Evolutionary conservation across 148 eudicot genomes (phyloP), one percentile per base, ranked within the genome.

Genomic region (Nyssa sinensis): DNA sequence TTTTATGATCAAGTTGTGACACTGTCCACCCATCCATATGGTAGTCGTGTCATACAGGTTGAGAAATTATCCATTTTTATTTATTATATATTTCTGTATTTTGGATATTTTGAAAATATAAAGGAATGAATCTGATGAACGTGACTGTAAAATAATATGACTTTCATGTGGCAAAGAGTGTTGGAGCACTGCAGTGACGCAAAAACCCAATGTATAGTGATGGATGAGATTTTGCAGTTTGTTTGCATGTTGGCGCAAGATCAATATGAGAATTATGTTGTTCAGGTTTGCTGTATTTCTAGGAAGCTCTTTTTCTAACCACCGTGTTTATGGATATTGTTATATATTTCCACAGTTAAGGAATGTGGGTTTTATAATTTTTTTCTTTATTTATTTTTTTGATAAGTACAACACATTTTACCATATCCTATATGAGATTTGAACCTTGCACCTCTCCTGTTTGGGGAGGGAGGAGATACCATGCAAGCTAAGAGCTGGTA

Each of bases 11-110:
- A 93, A 86, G 89, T 93, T 59, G 91, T 85, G 79, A 85, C 85
- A 3, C 78, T 93, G 77, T 93, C 98, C 53, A 91, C 91, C 57
- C 98, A 93, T 82, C 98, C 98, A 34, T 93, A 93, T 85, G 98
- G 98, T 72, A 91, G 98, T 74, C 98, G 98, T 78, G 98, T 93
- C 71, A 89, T 93, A 78, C 98, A 91, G 85, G 88, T 85, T 25
- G 59, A 64, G 17, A 19, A 73, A 30, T 70, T 44, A n/a, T 49
- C 24, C 3, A 11, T 55, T 16, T 23, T 32, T 29, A n/a, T 35
- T 73, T 73, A 12, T 41, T 41, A 21, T 25, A 3, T 1, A n/a
- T 70, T 62, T 29, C n/a, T 71, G 30, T 67, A 5, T 31, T 55
- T 55, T 39, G 34, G 4, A 25, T n/a, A 31, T 37, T 64, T 0